Evolutionary conservation across 352 stramenopile genomes (phyloP).

Genomic region (Pythium monospermum): DNA sequence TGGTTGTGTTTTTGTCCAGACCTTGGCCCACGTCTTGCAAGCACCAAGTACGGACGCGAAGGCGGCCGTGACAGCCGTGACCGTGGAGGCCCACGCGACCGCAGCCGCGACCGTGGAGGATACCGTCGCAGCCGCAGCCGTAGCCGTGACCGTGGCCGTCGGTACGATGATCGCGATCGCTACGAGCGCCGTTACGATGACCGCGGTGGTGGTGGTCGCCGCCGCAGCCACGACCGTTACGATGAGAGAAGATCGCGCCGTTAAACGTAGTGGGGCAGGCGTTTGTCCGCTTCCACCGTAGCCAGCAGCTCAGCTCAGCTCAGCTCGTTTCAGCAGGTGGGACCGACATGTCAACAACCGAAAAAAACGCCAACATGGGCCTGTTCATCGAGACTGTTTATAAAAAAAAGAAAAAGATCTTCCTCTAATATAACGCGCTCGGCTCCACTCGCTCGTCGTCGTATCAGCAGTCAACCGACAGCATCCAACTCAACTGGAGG

Average conservation of each 20-base stretch:
- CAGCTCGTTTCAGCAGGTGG: too few relatives aligned
- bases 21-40: conserved; percentile 63
- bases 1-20: conserved; percentile 26
- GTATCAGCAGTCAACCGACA: too few relatives aligned
- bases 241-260: conserved; percentile 32
- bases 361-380: conserved; percentile 5
- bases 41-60: conserved; percentile 59
- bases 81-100: conserved; percentile 16
- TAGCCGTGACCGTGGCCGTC: conserved; percentile 40
- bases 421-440: conserved; percentile 23
- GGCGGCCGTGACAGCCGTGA: conserved; percentile 13
- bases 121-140: conserved; percentile 33
- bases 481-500: conserved; percentile 10
- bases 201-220: conserved; percentile 32
- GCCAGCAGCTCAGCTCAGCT: too few relatives aligned
- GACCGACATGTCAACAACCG: conserved; percentile 7
- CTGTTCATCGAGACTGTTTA: conserved; percentile 22
- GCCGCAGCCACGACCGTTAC: conserved; percentile 31
- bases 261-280: conserved; percentile 4
- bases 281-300: too few relatives aligned
- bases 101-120: conserved; percentile 20
- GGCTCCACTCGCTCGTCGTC: conserved; percentile 20
- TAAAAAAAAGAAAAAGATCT: conserved; percentile 19
- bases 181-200: conserved; percentile 55
- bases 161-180: conserved; percentile 37